A percentile compares a stretch with the other conserved stretches of the same genome.
Evolutionary conservation across 2,329 filamentous ascomycete genomes (phyloP).

Genomic region (Claviceps sp.): DNA sequence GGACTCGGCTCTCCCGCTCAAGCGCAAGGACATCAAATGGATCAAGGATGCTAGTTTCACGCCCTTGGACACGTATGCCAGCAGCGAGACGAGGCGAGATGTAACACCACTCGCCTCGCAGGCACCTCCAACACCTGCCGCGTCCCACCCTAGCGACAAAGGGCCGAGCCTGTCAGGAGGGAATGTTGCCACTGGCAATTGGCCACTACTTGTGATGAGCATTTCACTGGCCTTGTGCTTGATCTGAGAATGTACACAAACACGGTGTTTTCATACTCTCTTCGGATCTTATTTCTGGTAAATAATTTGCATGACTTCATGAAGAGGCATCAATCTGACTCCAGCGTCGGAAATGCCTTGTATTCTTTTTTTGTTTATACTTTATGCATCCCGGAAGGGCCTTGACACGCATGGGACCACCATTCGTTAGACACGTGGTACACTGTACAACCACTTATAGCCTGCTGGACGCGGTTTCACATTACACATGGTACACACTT

Average conservation of each 20-base stretch:
- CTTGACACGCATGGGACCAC: too few relatives aligned
- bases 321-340: background rate
- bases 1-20: slow-evolving; percentile 30
- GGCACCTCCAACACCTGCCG: too few relatives aligned
- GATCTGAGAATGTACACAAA: background rate
- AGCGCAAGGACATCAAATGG: slow-evolving; percentile 31
- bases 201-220: background rate
- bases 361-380: too few relatives aligned
- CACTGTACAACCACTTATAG: too few relatives aligned
- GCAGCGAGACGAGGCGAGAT: slow-evolving; percentile 3
- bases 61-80: slow-evolving; percentile 8
- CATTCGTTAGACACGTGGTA: too few relatives aligned
- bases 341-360: background rate
- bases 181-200: background rate
- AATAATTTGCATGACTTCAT: background rate
- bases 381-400: too few relatives aligned
- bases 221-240: background rate
- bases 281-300: background rate
- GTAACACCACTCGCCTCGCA: background rate
- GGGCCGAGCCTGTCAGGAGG: background rate
- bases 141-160: too few relatives aligned
- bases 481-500: too few relatives aligned
- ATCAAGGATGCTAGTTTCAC: slow-evolving; percentile 8
- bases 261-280: background rate
- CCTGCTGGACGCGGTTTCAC: too few relatives aligned